Evolutionary conservation across 179 eudicot genomes (phyloP), one percentile per base, ranked within the genome.

Genomic region (Carnegiea gigantea): DNA sequence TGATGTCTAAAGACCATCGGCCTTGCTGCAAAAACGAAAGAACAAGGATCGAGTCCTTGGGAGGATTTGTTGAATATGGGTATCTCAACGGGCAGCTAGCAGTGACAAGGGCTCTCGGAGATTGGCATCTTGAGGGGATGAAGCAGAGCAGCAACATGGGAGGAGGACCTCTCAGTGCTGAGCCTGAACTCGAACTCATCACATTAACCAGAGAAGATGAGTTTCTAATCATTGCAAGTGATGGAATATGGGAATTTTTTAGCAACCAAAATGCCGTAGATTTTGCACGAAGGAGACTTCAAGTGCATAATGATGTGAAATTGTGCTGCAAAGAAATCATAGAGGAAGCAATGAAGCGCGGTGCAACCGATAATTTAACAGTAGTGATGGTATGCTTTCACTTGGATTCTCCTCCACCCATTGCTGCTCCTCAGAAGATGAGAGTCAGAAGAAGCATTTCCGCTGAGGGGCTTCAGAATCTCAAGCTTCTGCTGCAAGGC

Each of bases 181-280:
- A 93, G 79, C 99, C 98, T 18, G 98, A 97, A 83, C 90, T 95
- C 1, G 92, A 90, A 84, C 83, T 97, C 54, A 54, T 91, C 38
- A 95, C 95, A 36, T 84, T 97, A 44, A 90, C 90, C 13, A 93
- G 88, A 78, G 98, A 96, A 81, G 98, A 97, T 49, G 98, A 97
- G 80, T 97, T 97, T 82, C 86, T 97, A 81, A 91, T 97, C 60
- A 92, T 97, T 17, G 99, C 92, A 3, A 90, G 95, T 79, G 99
- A 97, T 78, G 99, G 99, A 38, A 85, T 97, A 24, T 97, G 99
- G 99, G 99, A 97, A 4, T 92, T 95, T 17, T 97, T 95, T 73
- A 92, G 93, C 75, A 95, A 90, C 91, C 99, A 97, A 80, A 95
- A 97, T 17, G 99, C 97, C 7, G 93, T 97, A 74, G 99, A 97